These are phyloP conservation scores for Aspergillus luchuensis DNA, from an alignment of 2,329 filamentous ascomycete genomes.

Conservation along the genomic window DNA sequence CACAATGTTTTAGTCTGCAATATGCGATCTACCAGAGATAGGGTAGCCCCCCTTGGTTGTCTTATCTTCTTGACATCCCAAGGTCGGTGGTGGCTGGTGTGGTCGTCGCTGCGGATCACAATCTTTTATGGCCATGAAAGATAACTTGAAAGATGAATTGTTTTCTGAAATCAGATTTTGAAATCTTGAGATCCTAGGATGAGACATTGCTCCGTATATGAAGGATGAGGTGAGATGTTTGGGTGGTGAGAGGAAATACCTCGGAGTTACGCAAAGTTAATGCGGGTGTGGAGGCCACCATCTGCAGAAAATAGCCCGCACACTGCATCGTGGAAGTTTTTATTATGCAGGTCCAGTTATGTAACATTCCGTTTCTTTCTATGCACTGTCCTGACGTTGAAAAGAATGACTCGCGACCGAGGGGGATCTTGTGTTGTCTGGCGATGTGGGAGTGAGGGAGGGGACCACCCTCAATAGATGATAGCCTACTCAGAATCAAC, in stretches of 20 bases:
- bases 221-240: background rate
- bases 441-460: background rate
- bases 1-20: background rate
- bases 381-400: background rate
- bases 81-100: background rate
- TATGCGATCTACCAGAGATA: background rate
- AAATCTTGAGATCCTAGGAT: background rate
- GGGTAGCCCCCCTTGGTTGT: background rate
- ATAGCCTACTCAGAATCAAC: background rate
- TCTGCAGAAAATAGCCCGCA: background rate
- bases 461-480: background rate
- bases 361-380: too few relatives aligned
- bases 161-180: background rate
- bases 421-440: too few relatives aligned
- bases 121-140: background rate
- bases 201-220: background rate
- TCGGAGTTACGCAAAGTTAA: background rate
- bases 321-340: background rate
- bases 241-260: background rate
- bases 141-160: background rate
- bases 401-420: background rate
- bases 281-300: background rate
- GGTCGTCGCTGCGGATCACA: background rate
- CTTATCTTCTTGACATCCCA: background rate
- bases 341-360: background rate